These are phyloP conservation scores for Fusarium staphyleae DNA, from an alignment of 2,329 filamentous ascomycete species.

Conservation along the genomic window DNA sequence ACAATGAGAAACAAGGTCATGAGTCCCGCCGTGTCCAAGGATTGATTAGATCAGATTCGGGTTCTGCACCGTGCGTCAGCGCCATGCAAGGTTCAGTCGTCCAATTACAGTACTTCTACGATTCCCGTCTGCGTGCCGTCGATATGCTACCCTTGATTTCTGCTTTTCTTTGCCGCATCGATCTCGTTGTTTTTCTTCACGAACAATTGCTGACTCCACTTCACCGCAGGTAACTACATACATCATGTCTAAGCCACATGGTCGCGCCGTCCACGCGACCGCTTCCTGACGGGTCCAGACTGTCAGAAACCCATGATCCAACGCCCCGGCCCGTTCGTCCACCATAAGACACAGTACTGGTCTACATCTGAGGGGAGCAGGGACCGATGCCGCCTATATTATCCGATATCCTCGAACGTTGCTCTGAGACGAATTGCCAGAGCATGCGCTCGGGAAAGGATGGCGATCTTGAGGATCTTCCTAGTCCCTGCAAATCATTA, in stretches of 20 bases:
- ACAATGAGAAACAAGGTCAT: conserved; percentile 12
- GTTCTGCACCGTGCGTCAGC: conserved; percentile 36
- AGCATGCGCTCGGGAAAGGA: conserved; percentile 7
- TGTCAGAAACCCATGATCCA: conserved; percentile 30
- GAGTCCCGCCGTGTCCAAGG: background rate
- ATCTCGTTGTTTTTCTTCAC: conserved; percentile 9
- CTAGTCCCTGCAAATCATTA: conserved; percentile 37
- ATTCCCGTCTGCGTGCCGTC: too few species aligned
- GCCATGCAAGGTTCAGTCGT: conserved; percentile 32
- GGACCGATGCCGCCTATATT: conserved; percentile 7
- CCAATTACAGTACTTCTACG: too few species aligned
- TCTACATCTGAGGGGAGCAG: conserved; percentile 6
- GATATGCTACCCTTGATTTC: too few species aligned
- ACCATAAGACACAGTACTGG: conserved; percentile 12
- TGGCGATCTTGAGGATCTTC: conserved; percentile 22
- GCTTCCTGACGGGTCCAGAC: conserved; percentile 28
- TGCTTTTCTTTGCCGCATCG: conserved; percentile 1
- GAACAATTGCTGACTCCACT: conserved; percentile 28
- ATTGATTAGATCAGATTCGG: conserved; percentile 34
- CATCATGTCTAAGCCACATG: conserved; percentile 35
- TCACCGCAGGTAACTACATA: conserved; percentile 36
- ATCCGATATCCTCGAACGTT: conserved; percentile 4
- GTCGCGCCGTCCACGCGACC: conserved; percentile 39
- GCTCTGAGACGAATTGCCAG: conserved; percentile 11
- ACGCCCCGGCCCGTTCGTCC: conserved; percentile 20